Base-by-base conservation (phyloP, 495 filamentous ascomycete species). In the Trypethelium eluteriae region DNA sequence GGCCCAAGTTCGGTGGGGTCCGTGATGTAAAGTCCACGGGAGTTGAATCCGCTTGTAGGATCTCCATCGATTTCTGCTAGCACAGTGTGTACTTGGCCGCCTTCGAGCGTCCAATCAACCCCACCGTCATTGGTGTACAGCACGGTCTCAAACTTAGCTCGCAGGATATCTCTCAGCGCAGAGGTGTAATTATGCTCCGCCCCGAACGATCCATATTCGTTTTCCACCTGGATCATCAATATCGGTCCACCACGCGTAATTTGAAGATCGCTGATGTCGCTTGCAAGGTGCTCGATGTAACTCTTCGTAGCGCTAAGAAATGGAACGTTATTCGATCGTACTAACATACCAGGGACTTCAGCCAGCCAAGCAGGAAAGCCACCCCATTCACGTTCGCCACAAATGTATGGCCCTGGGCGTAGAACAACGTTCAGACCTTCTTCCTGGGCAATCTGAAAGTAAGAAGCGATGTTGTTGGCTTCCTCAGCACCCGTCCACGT, bases 111-210 rank as follows among this genome's bases (percentile, higher is more conserved):
- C 59, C 76, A 76, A 16, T 79, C 69, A 0, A 70, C 71, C 2
- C 77, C 75, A 3, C 80, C 79, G 64, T 82, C 80, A 57, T 81
- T 82, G 34, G 80, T 82, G 57, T 82, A 82, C 0, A 81, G 68
- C 3, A 75, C 73, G 34, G 79, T 64, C 32, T 77, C 78, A 63
- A 81, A 81, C 16, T 70, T 72, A 0, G 62, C 65, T 1, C 39
- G 64, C 12, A 82, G 68, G 18, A 81, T 78, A 66, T 79, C 75
- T 14, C 74, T 64, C 36, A 82, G 34, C 0, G 70, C 74, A 12
- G 68, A 63, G 18, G 74, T 78, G 59, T 82, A 81, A 2, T 63
- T 66, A 47, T 80, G 77, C 62, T 82, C 73, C 39, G 65, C 69
- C 0, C 79, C 79, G 49, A 77, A 81, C 38, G 75, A 79, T 3